A percentile compares a stretch with the other conserved stretches of the same genome.
Evolutionary conservation across 306 rosid species (phyloP).

Genomic region (Canavalia ensiformis): DNA sequence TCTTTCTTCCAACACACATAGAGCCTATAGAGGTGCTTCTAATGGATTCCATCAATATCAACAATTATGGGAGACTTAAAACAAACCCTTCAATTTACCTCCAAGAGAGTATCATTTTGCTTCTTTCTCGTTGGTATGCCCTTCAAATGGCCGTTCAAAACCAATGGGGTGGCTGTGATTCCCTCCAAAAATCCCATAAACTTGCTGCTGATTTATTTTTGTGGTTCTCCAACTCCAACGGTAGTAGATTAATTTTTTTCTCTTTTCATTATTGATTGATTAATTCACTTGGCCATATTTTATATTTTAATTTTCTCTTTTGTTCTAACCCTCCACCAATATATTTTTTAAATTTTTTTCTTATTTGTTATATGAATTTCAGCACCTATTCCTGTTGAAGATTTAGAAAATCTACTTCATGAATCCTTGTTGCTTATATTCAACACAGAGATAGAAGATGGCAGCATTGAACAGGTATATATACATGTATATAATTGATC

Average conservation of each 20-base stretch:
- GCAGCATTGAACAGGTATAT: conserved; percentile 81
- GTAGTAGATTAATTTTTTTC: conserved; percentile 11
- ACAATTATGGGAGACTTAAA: neutral
- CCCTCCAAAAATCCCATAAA: conserved; percentile 67
- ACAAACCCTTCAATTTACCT: conserved; percentile 32
- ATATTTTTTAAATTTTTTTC: neutral
- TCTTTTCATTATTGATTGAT: neutral
- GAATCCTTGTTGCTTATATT: conserved; percentile 74
- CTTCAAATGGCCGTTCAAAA: conserved; percentile 80
- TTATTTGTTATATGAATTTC: conserved; percentile 9
- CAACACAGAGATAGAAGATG: conserved; percentile 89
- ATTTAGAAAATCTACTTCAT: conserved; percentile 71
- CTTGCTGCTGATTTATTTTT: conserved; percentile 66
- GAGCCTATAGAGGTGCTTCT: neutral
- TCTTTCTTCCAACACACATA: conserved; percentile 32
- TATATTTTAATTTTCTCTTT: too few relatives aligned
- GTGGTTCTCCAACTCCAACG: conserved; percentile 67
- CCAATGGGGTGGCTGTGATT: conserved; percentile 81
- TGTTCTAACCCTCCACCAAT: neutral
- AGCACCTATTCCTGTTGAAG: conserved; percentile 68
- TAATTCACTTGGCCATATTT: neutral
- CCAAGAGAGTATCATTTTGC: conserved; percentile 50
- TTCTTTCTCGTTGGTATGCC: conserved; percentile 77
- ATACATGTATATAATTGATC: neutral
- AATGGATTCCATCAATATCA: conserved; percentile 46